Evolutionary conservation across 306 rosid genomes (phyloP).

Genomic region (Cucumis hystrix): DNA sequence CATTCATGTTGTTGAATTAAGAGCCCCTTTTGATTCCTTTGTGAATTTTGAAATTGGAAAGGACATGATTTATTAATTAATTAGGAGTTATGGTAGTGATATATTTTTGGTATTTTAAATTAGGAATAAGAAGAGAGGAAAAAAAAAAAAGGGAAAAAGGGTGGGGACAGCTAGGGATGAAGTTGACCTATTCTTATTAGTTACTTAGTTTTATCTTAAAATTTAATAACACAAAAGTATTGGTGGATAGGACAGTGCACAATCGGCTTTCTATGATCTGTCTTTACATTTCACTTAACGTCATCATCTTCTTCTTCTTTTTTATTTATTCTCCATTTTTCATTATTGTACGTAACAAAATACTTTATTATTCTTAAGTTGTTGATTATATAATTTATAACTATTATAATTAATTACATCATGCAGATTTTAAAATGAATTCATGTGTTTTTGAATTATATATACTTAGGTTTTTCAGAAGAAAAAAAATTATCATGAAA

Average conservation of each 20-base stretch:
- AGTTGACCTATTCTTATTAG: neutral
- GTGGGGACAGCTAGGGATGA: conserved; percentile 7
- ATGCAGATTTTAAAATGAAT: neutral
- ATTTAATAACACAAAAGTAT: neutral
- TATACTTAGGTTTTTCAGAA: too few relatives aligned
- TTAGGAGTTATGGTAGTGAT: neutral
- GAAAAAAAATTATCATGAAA: too few relatives aligned
- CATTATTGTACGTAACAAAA: neutral
- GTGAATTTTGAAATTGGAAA: too few relatives aligned
- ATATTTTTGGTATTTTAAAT: neutral
- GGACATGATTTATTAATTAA: too few relatives aligned
- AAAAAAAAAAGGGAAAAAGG: neutral
- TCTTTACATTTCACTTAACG: neutral
- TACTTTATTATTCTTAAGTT: neutral
- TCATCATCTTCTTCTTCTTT: neutral
- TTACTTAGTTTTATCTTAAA: neutral
- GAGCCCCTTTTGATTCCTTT: neutral
- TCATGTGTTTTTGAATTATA: too few relatives aligned
- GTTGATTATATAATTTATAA: neutral
- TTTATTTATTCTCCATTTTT: neutral
- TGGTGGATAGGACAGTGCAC: conserved; percentile 1
- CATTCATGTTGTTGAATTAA: too few relatives aligned
- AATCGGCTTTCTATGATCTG: neutral
- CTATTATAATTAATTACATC: neutral
- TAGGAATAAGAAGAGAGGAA: neutral